A percentile compares a stretch with the other conserved stretches of the same genome.
These are phyloP conservation scores for Thermomucor indicae-seudaticae DNA, from an alignment of 371 early-diverging fungal genomes.

Conservation along the genomic window DNA sequence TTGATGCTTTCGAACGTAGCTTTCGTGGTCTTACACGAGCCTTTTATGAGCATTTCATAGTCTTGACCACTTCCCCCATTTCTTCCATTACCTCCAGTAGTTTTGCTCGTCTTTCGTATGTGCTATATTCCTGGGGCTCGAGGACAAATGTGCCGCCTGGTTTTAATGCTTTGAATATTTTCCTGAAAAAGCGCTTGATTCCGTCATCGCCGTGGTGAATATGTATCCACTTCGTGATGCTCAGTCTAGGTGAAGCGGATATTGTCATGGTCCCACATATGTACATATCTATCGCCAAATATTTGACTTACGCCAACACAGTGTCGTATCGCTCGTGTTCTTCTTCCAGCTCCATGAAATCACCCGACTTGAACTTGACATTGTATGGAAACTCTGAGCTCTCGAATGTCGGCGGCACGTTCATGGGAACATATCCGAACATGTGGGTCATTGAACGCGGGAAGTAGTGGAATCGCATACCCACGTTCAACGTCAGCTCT, in stretches of 20 bases:
- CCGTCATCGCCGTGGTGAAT: slow-evolving; percentile 75
- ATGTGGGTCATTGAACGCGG: slow-evolving; percentile 54
- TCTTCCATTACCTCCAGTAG: no score
- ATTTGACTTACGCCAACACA: slow-evolving; percentile 35
- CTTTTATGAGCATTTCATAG: not conserved
- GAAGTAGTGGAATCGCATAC: slow-evolving; percentile 49
- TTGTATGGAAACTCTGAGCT: slow-evolving; percentile 58
- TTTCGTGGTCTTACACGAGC: slow-evolving; percentile 7
- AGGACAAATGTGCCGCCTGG: slow-evolving; percentile 67
- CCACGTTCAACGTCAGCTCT: slow-evolving; percentile 13
- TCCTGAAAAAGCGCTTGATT: slow-evolving; percentile 65
- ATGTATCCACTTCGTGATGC: slow-evolving; percentile 85
- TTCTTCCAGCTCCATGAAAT: slow-evolving; percentile 24
- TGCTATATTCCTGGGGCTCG: slow-evolving; percentile 66
- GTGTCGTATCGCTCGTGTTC: slow-evolving; percentile 39
- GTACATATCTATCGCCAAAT: not conserved
- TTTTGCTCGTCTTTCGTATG: slow-evolving; percentile 52
- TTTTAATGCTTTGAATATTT: slow-evolving; percentile 49
- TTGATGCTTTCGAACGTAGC: slow-evolving; percentile 17
- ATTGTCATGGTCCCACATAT: not conserved
- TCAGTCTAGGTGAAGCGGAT: slow-evolving; percentile 38
- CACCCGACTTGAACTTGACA: slow-evolving; percentile 43
- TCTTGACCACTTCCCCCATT: slow-evolving; percentile 13
- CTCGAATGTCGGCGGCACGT: slow-evolving; percentile 16
- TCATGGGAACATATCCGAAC: slow-evolving; percentile 47